Conservation (phyloP, 257 asterid species). For the Anisodus acutangulus region DNA sequence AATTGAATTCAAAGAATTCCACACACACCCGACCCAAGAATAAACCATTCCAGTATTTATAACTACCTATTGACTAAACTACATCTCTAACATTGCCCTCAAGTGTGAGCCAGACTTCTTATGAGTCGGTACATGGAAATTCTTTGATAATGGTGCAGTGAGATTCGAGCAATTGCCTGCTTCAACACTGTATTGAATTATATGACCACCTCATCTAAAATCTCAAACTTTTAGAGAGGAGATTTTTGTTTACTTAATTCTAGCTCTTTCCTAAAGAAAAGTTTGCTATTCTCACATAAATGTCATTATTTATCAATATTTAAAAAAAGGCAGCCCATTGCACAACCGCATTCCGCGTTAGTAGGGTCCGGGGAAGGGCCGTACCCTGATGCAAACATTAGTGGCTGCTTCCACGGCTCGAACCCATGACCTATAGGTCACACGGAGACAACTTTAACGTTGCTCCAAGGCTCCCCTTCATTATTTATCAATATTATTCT, state of each 20-base stretch:
- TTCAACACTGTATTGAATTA: background rate
- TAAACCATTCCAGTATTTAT: background rate
- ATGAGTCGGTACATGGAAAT: background rate
- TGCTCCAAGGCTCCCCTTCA: background rate
- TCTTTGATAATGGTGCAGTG: background rate
- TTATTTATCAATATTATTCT: background rate
- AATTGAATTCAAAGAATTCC: slow-evolving; percentile 15
- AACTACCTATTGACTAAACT: background rate
- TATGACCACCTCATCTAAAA: background rate
- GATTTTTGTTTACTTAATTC: background rate
- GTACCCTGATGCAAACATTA: no score
- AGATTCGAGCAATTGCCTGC: background rate
- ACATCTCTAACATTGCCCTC: background rate
- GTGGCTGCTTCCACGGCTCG: no score
- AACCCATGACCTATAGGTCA: no score
- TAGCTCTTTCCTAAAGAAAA: slow-evolving; percentile 14
- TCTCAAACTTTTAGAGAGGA: background rate
- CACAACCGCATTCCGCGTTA: no score
- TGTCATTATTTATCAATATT: background rate
- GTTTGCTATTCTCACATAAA: background rate
- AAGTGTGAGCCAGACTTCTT: background rate
- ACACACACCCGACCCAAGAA: background rate
- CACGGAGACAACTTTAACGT: no score
- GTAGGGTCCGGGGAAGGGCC: no score
- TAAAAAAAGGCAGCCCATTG: no score